These are phyloP conservation scores for Arthrocladium fulminans DNA, from an alignment of 2,329 filamentous ascomycete species.

Conservation along the genomic window DNA sequence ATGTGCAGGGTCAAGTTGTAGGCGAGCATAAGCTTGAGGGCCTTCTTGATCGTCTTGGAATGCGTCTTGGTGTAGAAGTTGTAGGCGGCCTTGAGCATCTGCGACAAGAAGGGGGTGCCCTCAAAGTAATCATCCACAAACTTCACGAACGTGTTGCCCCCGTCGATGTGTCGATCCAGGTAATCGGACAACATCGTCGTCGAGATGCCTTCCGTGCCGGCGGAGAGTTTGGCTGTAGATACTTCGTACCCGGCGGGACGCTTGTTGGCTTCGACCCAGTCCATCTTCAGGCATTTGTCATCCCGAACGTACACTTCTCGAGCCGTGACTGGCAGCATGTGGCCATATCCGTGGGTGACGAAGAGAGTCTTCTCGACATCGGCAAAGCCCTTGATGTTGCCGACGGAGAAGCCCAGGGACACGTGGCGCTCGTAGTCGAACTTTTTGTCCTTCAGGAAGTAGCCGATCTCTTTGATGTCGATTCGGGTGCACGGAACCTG, in stretches of 20 bases:
- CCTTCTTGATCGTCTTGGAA: constrained; percentile 84
- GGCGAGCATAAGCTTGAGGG: constrained; percentile 84
- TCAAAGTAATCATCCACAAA: constrained; percentile 96
- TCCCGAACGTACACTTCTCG: constrained; percentile 89
- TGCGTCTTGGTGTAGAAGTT: constrained; percentile 85
- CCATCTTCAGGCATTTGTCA: constrained; percentile 82
- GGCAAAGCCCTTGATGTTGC: constrained; percentile 83
- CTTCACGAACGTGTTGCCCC: constrained; percentile 78
- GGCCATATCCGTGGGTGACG: constrained; percentile 94
- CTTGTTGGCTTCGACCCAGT: constrained; percentile 80
- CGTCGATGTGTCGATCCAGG: constrained; percentile 88
- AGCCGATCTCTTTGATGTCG: constrained; percentile 96
- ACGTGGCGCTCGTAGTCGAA: constrained; percentile 91
- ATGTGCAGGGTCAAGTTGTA: constrained; percentile 95
- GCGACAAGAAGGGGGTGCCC: constrained; percentile 86
- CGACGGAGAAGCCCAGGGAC: constrained; percentile 76
- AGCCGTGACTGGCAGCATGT: constrained; percentile 83
- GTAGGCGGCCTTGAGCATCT: constrained; percentile 92
- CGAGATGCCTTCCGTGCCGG: constrained; percentile 80
- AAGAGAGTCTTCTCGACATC: constrained; percentile 60
- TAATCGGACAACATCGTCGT: constrained; percentile 77
- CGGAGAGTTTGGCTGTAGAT: constrained; percentile 78
- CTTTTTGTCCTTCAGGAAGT: constrained; percentile 99
- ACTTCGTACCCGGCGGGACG: constrained; percentile 69
- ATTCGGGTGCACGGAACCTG: constrained; percentile 96